Evolutionary conservation across 768 basidiomycete genomes (phyloP).

Genomic region (Tricholoma flavovirens): DNA sequence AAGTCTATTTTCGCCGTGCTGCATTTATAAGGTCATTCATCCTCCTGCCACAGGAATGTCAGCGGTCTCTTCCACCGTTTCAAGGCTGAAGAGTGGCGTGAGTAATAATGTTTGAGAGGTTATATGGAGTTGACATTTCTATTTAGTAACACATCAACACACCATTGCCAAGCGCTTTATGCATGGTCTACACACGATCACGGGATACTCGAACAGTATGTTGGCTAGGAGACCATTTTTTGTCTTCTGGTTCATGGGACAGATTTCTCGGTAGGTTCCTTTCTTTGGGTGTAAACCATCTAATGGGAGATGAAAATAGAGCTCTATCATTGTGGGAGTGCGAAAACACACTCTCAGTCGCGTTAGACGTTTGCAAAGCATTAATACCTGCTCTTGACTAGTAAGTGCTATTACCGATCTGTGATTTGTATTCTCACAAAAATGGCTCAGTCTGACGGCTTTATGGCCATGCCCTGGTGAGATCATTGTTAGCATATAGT

Average conservation of each 20-base stretch:
- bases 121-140: conserved; percentile 4
- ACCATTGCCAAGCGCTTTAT: conserved; percentile 55
- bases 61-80: conserved; percentile 42
- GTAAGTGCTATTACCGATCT: conserved; percentile 21
- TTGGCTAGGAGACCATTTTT: conserved; percentile 60
- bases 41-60: conserved; percentile 31
- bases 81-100: conserved; percentile 67
- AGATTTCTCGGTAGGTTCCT: conserved; percentile 46
- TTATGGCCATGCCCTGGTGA: conserved; percentile 64
- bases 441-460: conserved; percentile 35
- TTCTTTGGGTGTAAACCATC: conserved; percentile 1
- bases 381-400: conserved; percentile 60
- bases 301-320: conserved; percentile 25
- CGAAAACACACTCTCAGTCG: conserved; percentile 51
- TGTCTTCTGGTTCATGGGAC: conserved; percentile 72
- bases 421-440: conserved; percentile 7
- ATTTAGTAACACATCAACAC: conserved; percentile 55
- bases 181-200: conserved; percentile 53
- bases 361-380: conserved; percentile 56
- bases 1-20: conserved; percentile 16
- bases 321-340: conserved; percentile 55
- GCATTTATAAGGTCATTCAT: background rate
- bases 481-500: conserved; percentile 9
- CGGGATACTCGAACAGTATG: conserved; percentile 44
- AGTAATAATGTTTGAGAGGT: conserved; percentile 19